Evolutionary conservation across 768 basidiomycete genomes (phyloP), one percentile per base, ranked within the genome.

Genomic region (Lactarius deliciosus): DNA sequence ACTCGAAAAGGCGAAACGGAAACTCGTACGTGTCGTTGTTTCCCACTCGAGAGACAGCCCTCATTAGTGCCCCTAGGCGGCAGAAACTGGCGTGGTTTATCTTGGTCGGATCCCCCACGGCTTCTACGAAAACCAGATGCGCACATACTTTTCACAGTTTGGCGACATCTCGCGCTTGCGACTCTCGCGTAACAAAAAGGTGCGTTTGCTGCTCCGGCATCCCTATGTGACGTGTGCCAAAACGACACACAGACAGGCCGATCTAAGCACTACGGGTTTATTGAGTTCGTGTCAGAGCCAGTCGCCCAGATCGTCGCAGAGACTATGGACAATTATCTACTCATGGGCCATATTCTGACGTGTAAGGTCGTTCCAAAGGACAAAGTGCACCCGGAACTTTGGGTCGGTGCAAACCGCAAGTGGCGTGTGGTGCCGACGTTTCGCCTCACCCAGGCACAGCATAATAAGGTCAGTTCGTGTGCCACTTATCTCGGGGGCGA

Each of bases 271-370:
- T 98, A 96, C 77, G 96, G 87, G 3, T 98, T 96, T 81, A 82
- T 99, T 73, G 96, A 98, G 77, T 97, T 99, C 76, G 86, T 88
- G 63, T 95, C 93, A 53, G 83, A 86, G 22, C 83, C 89, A 0
- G 95, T 98, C 36, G 96, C 97, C 0, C 80, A 95, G 74, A 98
- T 99, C 69, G 97, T 97, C 9, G 90, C 92, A 2, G 97, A 98
- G 74, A 98, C 96, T 55, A 98, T 98, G 97, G 88, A 99, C 82
- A 98, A 97, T 79, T 99, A 98, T 77, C 84, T 99, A 45, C 82
- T 99, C 69, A 85, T 91, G 83, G 96, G 96, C 8, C 96, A 97
- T 74, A 90, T 99, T 69, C 82, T 99, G 63, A 86, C 85, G 54
- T 98, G 96, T 81, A 91, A 92, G 77, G 77, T 95, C 60, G 86